Percentiles rank a stretch among this genome's conserved stretches.
Conservation (phyloP, 805 yeast species). For the baker's yeast (Saccharomyces cerevisiae) region DNA sequence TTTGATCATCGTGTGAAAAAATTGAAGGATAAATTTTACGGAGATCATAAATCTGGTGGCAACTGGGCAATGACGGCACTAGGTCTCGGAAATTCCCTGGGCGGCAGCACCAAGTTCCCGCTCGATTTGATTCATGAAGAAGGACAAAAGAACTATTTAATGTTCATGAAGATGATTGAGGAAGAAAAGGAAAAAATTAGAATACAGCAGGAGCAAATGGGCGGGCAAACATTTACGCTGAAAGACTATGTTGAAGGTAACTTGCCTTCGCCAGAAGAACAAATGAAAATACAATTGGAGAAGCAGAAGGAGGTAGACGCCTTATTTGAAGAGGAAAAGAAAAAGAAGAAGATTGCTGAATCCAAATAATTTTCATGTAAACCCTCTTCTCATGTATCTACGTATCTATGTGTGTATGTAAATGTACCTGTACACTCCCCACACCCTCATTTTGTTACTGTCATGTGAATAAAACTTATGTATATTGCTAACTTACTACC, state of each 20-base stretch:
- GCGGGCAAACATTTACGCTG: conserved; percentile 74
- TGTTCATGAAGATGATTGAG: conserved; percentile 71
- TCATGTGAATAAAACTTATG: neutral
- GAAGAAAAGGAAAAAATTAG: conserved; percentile 64
- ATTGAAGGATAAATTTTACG: conserved; percentile 63
- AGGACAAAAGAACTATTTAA: conserved; percentile 81
- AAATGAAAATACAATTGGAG: conserved; percentile 36
- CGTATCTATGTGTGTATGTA: neutral
- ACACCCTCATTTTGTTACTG: neutral
- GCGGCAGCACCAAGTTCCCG: conserved; percentile 42
- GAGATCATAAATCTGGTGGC: conserved; percentile 40
- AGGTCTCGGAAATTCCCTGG: conserved; percentile 39
- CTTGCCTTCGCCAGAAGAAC: conserved; percentile 65
- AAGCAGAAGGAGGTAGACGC: conserved; percentile 35
- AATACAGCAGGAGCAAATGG: conserved; percentile 71
- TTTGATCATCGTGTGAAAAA: conserved; percentile 68
- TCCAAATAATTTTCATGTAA: neutral
- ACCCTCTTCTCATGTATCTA: neutral
- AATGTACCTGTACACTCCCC: neutral
- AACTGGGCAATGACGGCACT: conserved; percentile 53
- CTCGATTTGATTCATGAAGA: conserved; percentile 84
- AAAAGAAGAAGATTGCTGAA: conserved; percentile 4
- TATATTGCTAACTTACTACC: neutral
- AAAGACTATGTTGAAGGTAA: conserved; percentile 82
- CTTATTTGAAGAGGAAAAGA: conserved; percentile 26